A percentile compares a stretch with the other conserved stretches of the same genome.
Evolutionary conservation across 106 monocot species (phyloP).

Genomic region (Gastrodia elata): DNA sequence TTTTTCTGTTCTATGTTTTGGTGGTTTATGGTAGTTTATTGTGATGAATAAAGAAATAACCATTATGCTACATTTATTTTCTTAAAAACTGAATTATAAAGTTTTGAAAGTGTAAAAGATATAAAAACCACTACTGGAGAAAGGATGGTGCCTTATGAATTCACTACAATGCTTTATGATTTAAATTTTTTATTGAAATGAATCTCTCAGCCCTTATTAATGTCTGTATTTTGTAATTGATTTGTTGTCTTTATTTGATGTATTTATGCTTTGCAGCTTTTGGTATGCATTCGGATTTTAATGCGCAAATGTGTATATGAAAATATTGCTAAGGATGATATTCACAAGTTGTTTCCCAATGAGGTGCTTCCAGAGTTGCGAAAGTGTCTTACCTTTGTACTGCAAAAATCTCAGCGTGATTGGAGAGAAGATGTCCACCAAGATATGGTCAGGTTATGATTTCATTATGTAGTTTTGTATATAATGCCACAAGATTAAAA

Average conservation of each 20-base stretch:
- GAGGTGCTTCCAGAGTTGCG: constrained; percentile 75
- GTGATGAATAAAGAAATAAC: neutral
- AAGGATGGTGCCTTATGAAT: neutral
- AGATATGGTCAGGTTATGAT: constrained; percentile 45
- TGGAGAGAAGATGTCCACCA: constrained; percentile 63
- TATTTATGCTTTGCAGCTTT: constrained; percentile 41
- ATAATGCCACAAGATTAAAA: neutral
- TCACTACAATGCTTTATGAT: neutral
- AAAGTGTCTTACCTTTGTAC: constrained; percentile 59
- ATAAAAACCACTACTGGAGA: too few species aligned
- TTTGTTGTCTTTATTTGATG: neutral
- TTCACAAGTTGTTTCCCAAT: constrained; percentile 69
- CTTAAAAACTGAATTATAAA: neutral
- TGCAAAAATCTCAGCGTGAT: constrained; percentile 72
- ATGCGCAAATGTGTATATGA: constrained; percentile 64
- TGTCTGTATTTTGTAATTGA: neutral
- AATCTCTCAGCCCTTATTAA: neutral
- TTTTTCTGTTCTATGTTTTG: too few species aligned
- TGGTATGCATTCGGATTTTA: constrained; percentile 83
- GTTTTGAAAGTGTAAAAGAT: neutral
- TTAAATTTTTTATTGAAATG: neutral
- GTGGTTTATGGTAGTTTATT: neutral
- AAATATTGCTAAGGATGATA: constrained; percentile 58
- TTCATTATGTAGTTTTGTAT: neutral
- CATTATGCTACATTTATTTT: neutral